These are phyloP conservation scores for Hypoxylon lenormandii DNA, from an alignment of 495 filamentous ascomycete species.

Conservation along the genomic window DNA sequence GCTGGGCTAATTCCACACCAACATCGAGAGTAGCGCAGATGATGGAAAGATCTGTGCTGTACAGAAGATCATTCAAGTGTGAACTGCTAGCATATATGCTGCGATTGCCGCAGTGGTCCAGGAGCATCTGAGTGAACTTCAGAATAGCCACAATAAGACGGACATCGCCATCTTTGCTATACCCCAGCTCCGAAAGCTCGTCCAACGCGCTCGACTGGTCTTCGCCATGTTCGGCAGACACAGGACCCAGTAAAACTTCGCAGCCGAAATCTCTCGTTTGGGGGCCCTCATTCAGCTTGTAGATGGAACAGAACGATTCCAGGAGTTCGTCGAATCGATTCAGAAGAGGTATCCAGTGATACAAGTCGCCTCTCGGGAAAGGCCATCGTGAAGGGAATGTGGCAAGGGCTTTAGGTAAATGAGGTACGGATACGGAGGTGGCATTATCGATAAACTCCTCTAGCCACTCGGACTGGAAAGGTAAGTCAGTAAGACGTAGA, in stretches of 20 bases:
- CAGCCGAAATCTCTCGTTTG: slow-evolving; percentile 79
- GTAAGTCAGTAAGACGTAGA: slow-evolving; percentile 48
- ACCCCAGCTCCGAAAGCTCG: slow-evolving; percentile 69
- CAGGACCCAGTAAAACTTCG: slow-evolving; percentile 68
- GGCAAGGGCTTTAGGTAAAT: slow-evolving; percentile 79
- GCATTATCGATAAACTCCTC: slow-evolving; percentile 78
- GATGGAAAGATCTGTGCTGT: slow-evolving; percentile 83
- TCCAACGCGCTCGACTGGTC: slow-evolving; percentile 57
- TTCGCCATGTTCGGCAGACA: slow-evolving; percentile 53
- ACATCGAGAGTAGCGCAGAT: slow-evolving; percentile 80
- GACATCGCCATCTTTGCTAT: slow-evolving; percentile 78
- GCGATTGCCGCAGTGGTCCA: slow-evolving; percentile 96
- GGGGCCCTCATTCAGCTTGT: slow-evolving; percentile 81
- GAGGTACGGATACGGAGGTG: slow-evolving; percentile 74
- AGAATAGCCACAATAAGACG: slow-evolving; percentile 82
- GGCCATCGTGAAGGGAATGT: slow-evolving; percentile 90
- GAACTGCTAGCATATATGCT: slow-evolving; percentile 93
- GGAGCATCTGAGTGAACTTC: slow-evolving; percentile 82
- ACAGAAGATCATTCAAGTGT: slow-evolving; percentile 85
- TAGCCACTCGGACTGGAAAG: slow-evolving; percentile 82
- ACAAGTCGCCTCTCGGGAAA: slow-evolving; percentile 95
- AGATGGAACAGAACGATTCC: slow-evolving; percentile 81
- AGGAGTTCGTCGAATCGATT: slow-evolving; percentile 93
- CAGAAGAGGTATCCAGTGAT: slow-evolving; percentile 96
- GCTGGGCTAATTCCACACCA: slow-evolving; percentile 83